Evolutionary conservation across 306 rosid genomes (phyloP).

Genomic region (Lathyrus tuberosus): DNA sequence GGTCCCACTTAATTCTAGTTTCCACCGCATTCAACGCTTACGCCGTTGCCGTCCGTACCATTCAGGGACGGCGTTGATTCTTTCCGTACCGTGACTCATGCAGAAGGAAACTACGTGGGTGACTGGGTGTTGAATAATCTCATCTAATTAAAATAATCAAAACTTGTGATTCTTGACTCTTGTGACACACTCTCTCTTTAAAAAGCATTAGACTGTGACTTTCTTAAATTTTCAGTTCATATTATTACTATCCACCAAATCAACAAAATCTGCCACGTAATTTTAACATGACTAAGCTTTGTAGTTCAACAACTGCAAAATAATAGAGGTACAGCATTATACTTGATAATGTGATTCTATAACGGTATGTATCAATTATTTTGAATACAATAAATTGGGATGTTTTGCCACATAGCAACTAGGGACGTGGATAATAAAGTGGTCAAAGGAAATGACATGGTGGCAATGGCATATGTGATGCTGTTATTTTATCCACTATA

Average conservation of each 20-base stretch:
- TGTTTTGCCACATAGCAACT: no score
- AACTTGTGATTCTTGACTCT: constrained; percentile 21
- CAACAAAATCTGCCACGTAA: constrained; percentile 40
- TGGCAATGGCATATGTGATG: neutral
- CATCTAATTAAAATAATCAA: neutral
- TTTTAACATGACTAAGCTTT: constrained; percentile 31
- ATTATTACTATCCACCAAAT: no score
- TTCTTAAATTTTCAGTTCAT: constrained; percentile 41
- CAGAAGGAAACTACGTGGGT: no score
- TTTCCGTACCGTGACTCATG: no score
- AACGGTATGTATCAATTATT: constrained; percentile 14
- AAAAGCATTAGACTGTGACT: constrained; percentile 34
- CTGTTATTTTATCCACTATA: constrained; percentile 21
- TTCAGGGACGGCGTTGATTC: constrained; percentile 3
- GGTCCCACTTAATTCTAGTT: constrained; percentile 23
- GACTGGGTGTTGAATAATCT: neutral
- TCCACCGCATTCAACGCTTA: constrained; percentile 57
- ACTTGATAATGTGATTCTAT: constrained; percentile 9
- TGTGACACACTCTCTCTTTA: neutral
- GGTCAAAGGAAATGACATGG: constrained; percentile 14
- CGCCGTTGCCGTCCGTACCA: constrained; percentile 75
- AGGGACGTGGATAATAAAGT: constrained; percentile 36
- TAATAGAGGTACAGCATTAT: neutral
- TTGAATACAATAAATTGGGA: neutral
- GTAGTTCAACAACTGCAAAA: constrained; percentile 40